Conservation (phyloP, 2,329 filamentous ascomycete species). For the Hymenoscyphus salicellus region DNA sequence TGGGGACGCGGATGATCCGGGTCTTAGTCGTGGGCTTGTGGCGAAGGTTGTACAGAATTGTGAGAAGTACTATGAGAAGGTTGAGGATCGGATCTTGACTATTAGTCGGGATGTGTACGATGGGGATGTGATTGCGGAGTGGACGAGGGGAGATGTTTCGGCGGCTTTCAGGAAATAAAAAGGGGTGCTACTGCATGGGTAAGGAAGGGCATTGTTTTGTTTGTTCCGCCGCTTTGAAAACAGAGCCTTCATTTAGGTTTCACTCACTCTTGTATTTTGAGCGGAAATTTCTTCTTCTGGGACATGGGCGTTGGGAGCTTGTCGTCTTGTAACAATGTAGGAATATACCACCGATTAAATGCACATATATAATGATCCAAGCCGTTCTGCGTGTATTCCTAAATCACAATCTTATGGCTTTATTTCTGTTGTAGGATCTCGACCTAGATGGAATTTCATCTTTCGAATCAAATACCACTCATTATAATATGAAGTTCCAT, state of each 20-base stretch:
- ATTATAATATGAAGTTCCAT: too few relatives aligned
- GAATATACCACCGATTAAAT: constrained; percentile 19
- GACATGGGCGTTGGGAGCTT: neutral
- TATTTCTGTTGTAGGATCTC: too few relatives aligned
- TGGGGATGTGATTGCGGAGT: constrained; percentile 63
- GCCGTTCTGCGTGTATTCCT: too few relatives aligned
- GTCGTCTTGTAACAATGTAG: constrained; percentile 15
- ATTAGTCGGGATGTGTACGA: constrained; percentile 63
- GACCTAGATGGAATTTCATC: too few relatives aligned
- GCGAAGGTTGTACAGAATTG: constrained; percentile 58
- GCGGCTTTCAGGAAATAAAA: constrained; percentile 47
- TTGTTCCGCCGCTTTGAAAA: neutral
- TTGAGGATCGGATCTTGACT: constrained; percentile 58
- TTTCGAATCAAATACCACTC: too few relatives aligned
- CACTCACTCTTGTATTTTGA: neutral
- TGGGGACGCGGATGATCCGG: constrained; percentile 77
- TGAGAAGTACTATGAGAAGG: constrained; percentile 59
- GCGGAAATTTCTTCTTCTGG: neutral
- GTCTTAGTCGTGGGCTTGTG: constrained; percentile 49
- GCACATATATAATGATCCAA: neutral
- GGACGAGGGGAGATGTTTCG: constrained; percentile 63
- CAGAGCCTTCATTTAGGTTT: too few relatives aligned
- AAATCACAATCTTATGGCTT: too few relatives aligned
- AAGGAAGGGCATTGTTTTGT: neutral
- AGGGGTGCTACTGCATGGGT: neutral